Base-by-base conservation (phyloP, 331 rosid genomes). In the Phaseolus coccineus region DNA sequence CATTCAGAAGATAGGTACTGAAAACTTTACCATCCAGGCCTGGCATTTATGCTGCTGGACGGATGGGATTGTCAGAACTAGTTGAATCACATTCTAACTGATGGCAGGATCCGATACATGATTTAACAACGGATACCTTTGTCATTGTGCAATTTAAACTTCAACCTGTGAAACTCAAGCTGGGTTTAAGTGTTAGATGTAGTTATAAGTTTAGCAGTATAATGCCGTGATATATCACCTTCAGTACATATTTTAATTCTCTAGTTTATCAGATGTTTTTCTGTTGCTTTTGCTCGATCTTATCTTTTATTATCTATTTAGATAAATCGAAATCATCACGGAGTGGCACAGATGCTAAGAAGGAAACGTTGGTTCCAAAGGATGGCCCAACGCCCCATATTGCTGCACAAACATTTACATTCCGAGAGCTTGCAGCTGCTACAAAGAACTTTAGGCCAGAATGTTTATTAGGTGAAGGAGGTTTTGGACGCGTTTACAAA, bases 341-440 rank as follows among this genome's bases (percentile, higher is more conserved):
- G 42, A 80, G 81, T 84, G 89, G 88, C 62, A 73, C 90, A 16
- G 98, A 90, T 79, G 79, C 87, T 58, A 96, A 96, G 89, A 96
- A 91, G 92, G 99, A 96, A 74, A 42, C 86, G 15, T 72, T 87
- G 0, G 59, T 89, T 84, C 91, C 96, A 16, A 96, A 93, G 84
- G 98, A 93, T 80, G 98, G 92, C 25, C 81, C 96, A 50, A 90
- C 98, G 0, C 90, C 97, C 66, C 88, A 93, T 75, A 96, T 96
- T 88, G 99, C 99, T 53, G 99, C 98, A 53, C 99, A 96, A 80
- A 96, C 99, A 73, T 96, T 96, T 85, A 91, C 99, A 52, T 96
- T 96, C 77, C 89, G 97, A 63, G 99, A 96, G 87, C 98, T 96
- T 40, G 99, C 98, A 47, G 88, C 96, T 55, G 99, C 99, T 50